Evolutionary conservation across 352 stramenopile genomes (phyloP).

Genomic region (Phytophthora multivora): DNA sequence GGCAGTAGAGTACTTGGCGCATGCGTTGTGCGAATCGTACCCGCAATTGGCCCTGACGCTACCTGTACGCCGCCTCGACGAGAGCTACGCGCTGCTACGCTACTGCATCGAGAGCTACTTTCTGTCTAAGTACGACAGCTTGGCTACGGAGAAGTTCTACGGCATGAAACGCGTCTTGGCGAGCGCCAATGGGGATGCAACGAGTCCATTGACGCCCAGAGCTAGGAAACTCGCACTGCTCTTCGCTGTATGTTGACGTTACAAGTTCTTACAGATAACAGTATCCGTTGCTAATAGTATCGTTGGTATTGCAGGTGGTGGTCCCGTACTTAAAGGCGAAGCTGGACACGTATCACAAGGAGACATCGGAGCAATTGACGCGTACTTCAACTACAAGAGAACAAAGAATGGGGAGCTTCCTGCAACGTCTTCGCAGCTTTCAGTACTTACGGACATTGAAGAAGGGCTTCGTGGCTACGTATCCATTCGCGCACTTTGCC

Average conservation of each 20-base stretch:
- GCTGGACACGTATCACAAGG: conserved; percentile 65
- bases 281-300: background rate
- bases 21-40: conserved; percentile 76
- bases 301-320: conserved; percentile 43
- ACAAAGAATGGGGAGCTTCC: conserved; percentile 39
- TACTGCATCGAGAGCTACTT: conserved; percentile 75
- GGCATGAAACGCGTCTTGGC: conserved; percentile 84
- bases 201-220: conserved; percentile 42
- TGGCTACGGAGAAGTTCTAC: conserved; percentile 86
- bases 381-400: conserved; percentile 3
- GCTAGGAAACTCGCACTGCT: conserved; percentile 62
- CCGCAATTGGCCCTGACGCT: conserved; percentile 57
- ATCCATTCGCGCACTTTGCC: conserved; percentile 78
- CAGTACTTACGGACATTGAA: conserved; percentile 56
- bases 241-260: conserved; percentile 47
- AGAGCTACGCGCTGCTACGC: conserved; percentile 77
- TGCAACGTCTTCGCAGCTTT: conserved; percentile 54
- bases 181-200: conserved; percentile 1
- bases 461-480: conserved; percentile 63
- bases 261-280: background rate
- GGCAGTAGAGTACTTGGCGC: conserved; percentile 75
- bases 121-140: conserved; percentile 71
- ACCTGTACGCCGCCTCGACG: conserved; percentile 73
- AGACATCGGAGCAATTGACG: conserved; percentile 44
- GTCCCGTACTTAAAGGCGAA: conserved; percentile 84